phyloP scores from a whole-genome alignment of 2,329 filamentous ascomycete genomes.

The Cryphonectria naterciae region DNA sequence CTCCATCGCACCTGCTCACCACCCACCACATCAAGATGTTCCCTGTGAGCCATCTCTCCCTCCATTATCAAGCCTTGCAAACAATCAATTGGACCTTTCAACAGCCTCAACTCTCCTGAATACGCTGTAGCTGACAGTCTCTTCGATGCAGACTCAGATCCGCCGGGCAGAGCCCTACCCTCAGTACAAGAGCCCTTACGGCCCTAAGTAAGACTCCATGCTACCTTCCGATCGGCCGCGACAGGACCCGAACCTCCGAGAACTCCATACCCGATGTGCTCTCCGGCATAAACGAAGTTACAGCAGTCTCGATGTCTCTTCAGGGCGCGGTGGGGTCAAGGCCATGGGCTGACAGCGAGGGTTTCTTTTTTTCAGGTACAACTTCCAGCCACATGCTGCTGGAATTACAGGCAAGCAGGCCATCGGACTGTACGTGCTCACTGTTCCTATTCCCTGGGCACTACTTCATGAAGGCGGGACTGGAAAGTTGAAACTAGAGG shows the following conservation, averaged over 20 bases:
- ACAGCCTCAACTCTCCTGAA: not conserved
- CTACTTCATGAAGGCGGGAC: not conserved
- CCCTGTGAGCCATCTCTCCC: conserved; percentile 32
- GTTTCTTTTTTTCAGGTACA: conserved; percentile 54
- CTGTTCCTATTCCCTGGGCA: too few relatives aligned
- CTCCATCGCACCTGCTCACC: conserved; percentile 31
- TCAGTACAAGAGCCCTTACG: conserved; percentile 65
- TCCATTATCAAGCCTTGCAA: not conserved
- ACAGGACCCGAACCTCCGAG: conserved; percentile 12
- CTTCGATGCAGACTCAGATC: conserved; percentile 47
- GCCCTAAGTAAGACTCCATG: conserved; percentile 63
- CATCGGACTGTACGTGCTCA: conserved; percentile 54
- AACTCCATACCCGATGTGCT: not conserved
- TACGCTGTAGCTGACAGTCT: conserved; percentile 37
- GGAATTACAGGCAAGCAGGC: conserved; percentile 56
- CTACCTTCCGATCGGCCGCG: conserved; percentile 11
- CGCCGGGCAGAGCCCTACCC: conserved; percentile 41
- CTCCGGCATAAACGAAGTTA: not conserved
- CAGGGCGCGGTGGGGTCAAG: conserved; percentile 1
- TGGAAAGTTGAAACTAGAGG: not conserved
- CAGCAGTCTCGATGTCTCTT: not conserved
- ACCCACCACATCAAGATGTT: conserved; percentile 35
- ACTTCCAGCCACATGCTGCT: conserved; percentile 58
- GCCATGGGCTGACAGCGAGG: conserved; percentile 36
- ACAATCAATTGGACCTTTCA: conserved; percentile 7